phyloP scores from a whole-genome alignment of 495 filamentous ascomycete genomes.

The Penicillium simplicissimum region DNA sequence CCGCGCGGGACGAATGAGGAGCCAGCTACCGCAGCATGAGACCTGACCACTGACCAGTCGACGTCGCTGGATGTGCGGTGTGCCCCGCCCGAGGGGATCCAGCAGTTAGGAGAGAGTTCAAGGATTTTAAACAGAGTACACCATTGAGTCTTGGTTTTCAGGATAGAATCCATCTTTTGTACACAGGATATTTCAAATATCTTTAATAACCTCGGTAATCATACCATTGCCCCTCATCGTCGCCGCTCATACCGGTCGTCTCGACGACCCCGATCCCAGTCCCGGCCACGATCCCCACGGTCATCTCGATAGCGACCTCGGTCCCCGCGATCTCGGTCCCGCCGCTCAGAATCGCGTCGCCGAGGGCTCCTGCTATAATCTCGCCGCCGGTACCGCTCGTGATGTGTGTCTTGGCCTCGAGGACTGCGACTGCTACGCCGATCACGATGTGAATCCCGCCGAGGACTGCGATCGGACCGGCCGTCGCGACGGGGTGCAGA shows the following conservation, averaged over 20 bases:
- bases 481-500: slow-evolving; percentile 17
- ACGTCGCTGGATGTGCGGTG: neutral
- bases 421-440: slow-evolving; percentile 55
- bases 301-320: slow-evolving; percentile 22
- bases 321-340: slow-evolving; percentile 35
- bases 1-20: neutral
- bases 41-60: slow-evolving; percentile 28
- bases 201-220: neutral
- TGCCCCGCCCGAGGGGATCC: slow-evolving; percentile 12
- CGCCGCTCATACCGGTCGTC: slow-evolving; percentile 7
- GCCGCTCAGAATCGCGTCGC: slow-evolving; percentile 28
- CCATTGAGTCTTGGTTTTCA: neutral
- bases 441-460: slow-evolving; percentile 27
- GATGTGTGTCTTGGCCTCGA: slow-evolving; percentile 27
- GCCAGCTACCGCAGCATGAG: slow-evolving; percentile 9
- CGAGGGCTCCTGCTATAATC: slow-evolving; percentile 57
- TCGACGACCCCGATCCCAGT: neutral
- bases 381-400: slow-evolving; percentile 32
- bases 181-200: neutral
- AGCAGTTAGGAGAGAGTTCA: neutral
- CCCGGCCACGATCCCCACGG: neutral
- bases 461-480: slow-evolving; percentile 27
- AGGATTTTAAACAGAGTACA: neutral
- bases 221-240: slow-evolving; percentile 2
- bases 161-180: neutral